Evolutionary conservation across 192 early-diverging fungal species (phyloP).

Genomic region (Podila clonocystis): DNA sequence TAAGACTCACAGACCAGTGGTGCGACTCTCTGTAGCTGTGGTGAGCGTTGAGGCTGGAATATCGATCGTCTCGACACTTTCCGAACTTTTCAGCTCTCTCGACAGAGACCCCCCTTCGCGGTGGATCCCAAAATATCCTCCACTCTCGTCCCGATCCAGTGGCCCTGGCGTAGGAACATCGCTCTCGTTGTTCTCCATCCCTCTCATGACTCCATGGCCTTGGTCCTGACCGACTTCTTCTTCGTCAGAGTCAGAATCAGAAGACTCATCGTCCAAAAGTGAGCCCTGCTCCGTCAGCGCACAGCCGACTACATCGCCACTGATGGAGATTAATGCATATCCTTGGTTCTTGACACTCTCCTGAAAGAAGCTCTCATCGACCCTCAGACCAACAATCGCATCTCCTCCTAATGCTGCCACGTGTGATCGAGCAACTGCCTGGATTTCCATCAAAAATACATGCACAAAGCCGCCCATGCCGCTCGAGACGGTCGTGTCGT

Average conservation of each 20-base stretch:
- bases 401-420: constrained; percentile 77
- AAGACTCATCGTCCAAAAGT: background rate
- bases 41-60: background rate
- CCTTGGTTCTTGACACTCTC: constrained; percentile 79
- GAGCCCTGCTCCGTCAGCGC: constrained; percentile 14
- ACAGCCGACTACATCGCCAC: constrained; percentile 71
- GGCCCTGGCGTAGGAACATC: too few relatives aligned
- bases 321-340: constrained; percentile 71
- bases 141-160: too few relatives aligned
- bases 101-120: background rate
- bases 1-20: too few relatives aligned
- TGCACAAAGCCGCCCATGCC: constrained; percentile 83
- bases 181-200: background rate
- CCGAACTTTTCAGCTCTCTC: background rate
- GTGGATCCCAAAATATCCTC: too few relatives aligned
- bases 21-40: too few relatives aligned
- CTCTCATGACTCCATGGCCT: background rate
- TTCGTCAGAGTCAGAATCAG: constrained; percentile 11
- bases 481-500: constrained; percentile 50
- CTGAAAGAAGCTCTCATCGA: constrained; percentile 72
- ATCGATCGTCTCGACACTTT: background rate
- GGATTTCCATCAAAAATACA: constrained; percentile 71
- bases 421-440: constrained; percentile 74
- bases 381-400: constrained; percentile 69
- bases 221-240: constrained; percentile 2